Percentiles rank a stretch among this genome's conserved stretches.
These are phyloP conservation scores for Haemoproteus tartakovskyi DNA, from an alignment of 169 alveolate genomes.

Conservation along the genomic window DNA sequence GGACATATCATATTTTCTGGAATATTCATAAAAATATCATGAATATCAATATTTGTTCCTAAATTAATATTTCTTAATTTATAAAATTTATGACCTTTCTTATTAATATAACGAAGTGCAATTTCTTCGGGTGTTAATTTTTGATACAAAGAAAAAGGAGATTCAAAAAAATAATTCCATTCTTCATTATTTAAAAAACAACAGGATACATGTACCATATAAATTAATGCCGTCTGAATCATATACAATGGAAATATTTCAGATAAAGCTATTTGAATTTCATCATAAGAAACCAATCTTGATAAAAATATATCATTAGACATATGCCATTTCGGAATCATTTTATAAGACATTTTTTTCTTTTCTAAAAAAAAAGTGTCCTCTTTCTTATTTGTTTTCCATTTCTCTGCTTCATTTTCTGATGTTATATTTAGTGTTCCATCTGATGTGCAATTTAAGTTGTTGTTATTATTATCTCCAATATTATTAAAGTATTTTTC, in stretches of 20 bases:
- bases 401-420: no score
- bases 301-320: slow-evolving; percentile 65
- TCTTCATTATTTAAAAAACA: slow-evolving; percentile 39
- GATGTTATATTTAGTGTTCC: no score
- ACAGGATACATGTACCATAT: slow-evolving; percentile 59
- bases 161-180: slow-evolving; percentile 52
- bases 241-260: slow-evolving; percentile 49
- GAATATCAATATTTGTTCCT: slow-evolving; percentile 27
- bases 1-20: slow-evolving; percentile 64
- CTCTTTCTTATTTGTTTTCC: no score
- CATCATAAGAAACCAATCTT: slow-evolving; percentile 62
- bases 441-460: no score
- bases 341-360: slow-evolving; percentile 50
- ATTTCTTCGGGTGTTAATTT: slow-evolving; percentile 64
- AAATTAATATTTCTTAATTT: slow-evolving; percentile 7
- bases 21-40: slow-evolving; percentile 46
- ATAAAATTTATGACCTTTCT: slow-evolving; percentile 23
- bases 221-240: slow-evolving; percentile 59
- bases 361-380: background rate
- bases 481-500: no score
- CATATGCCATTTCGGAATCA: slow-evolving; percentile 63
- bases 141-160: slow-evolving; percentile 32
- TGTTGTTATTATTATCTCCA: no score
- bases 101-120: slow-evolving; percentile 46
- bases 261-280: slow-evolving; percentile 39